A percentile compares a stretch with the other conserved stretches of the same genome.
Evolutionary conservation across 1,139 yeast species (phyloP).

Genomic region (Arxiozyma telluris): DNA sequence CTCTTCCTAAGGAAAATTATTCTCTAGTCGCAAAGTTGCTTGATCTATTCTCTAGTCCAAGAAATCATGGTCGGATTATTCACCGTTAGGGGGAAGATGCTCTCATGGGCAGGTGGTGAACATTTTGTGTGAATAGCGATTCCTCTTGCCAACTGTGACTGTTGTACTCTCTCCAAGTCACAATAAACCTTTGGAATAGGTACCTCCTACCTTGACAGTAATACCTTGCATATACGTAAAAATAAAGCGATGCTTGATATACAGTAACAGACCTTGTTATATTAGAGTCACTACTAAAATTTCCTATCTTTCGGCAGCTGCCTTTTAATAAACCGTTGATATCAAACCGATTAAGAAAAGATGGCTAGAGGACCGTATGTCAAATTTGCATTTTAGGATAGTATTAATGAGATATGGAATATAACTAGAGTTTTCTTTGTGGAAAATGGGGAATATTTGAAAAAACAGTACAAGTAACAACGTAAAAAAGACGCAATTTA

Average conservation of each 20-base stretch:
- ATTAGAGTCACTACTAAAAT: too few relatives aligned
- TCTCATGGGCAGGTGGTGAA: background rate
- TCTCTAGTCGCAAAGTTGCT: background rate
- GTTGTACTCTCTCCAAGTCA: background rate
- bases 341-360: constrained; percentile 31
- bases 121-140: background rate
- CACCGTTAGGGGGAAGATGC: background rate
- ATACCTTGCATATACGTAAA: background rate
- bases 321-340: background rate
- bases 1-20: background rate
- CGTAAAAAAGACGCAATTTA: background rate
- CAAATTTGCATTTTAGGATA: constrained; percentile 2
- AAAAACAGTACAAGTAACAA: too few relatives aligned
- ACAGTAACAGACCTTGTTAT: too few relatives aligned
- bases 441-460: background rate
- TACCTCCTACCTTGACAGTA: background rate
- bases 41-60: background rate
- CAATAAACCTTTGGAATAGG: background rate
- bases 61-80: background rate
- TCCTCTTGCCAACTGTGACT: background rate
- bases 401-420: background rate
- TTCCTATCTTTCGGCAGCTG: background rate
- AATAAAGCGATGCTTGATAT: too few relatives aligned
- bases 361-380: constrained; percentile 97
- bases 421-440: too few relatives aligned